Base-by-base conservation (phyloP, 2,329 filamentous ascomycete species). In the Exophiala calicioides region DNA sequence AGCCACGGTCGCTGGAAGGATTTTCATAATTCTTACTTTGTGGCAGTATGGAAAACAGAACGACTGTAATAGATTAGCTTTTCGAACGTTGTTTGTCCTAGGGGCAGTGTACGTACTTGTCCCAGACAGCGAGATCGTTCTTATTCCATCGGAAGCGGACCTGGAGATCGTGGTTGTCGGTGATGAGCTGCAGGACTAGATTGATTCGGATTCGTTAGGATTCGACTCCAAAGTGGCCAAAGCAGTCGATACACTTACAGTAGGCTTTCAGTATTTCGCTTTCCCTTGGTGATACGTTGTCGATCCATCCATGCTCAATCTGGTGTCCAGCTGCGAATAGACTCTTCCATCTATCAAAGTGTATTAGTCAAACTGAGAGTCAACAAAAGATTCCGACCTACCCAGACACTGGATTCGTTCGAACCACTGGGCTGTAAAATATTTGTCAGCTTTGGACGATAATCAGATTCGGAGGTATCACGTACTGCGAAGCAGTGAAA, bases 361-460 rank as follows among this genome's bases (percentile, higher is more conserved):
- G n/a, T n/a, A n/a, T n/a, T n/a, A n/a, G n/a, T n/a, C n/a, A n/a
- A n/a, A n/a, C n/a, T n/a, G n/a, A n/a, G n/a, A n/a, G n/a, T n/a
- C n/a, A n/a, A n/a, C n/a, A n/a, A n/a, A n/a, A n/a, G n/a, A n/a
- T n/a, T n/a, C n/a, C n/a, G n/a, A n/a, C n/a, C n/a, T n/a, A n/a
- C n/a, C 80, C 80, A 0, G 80, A 83, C 1, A 83, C 79, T 0
- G 81, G 80, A 54, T 84, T 82, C 2, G 80, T 83, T 10, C 80
- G 72, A 4, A 82, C 69, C 0, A 82, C 71, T 0, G 79, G 79
- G 53, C 82, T 79, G 0, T 10, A 27, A 12, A 43, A 35, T 20
- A 5, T 27, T 9, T 31, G 21, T 35, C 16, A 37, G 4, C 10
- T 10, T 12, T 8, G 16, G n/a, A 18, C 29, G 13, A 20, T 9